Percentiles rank a stretch among this genome's conserved stretches.
Conservation (phyloP, 139 green algal species). For the Ettlia oleoabundans region DNA sequence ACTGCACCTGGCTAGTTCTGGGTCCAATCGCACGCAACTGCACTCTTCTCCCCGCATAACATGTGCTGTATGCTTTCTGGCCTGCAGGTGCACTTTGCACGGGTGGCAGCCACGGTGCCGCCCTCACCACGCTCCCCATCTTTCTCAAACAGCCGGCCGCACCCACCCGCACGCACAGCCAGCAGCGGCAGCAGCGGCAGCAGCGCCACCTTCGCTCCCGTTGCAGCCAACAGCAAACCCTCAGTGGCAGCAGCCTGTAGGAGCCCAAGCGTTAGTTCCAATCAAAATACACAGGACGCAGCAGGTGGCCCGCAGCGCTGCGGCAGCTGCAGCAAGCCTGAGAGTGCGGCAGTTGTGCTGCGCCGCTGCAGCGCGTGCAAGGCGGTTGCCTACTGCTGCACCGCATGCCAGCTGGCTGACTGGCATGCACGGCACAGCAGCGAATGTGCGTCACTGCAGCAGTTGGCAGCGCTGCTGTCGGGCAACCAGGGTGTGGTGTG, state of each 20-base stretch:
- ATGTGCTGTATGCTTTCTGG: no score
- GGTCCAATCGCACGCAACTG: no score
- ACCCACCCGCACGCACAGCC: not conserved
- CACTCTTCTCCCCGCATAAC: no score
- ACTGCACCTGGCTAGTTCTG: no score
- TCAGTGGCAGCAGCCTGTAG: slow-evolving; percentile 1
- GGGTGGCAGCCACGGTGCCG: not conserved
- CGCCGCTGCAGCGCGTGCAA: slow-evolving; percentile 26
- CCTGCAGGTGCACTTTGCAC: not conserved
- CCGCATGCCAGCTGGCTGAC: slow-evolving; percentile 14
- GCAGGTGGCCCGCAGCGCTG: not conserved
- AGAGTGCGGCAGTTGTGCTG: not conserved
- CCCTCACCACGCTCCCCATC: not conserved
- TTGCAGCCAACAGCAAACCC: not conserved
- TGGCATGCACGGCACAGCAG: slow-evolving; percentile 15
- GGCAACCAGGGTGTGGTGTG: not conserved
- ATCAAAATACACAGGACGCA: not conserved
- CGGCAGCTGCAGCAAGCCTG: slow-evolving; percentile 6
- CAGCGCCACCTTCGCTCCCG: not conserved
- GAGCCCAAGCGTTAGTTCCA: not conserved
- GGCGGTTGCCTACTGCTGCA: slow-evolving; percentile 21
- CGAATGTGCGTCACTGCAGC: slow-evolving; percentile 10
- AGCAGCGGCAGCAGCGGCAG: not conserved
- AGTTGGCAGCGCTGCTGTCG: slow-evolving; percentile 1
- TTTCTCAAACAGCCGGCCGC: not conserved